phyloP scores from a whole-genome alignment of 352 stramenopile genomes.

The Lagenidium sp. region DNA sequence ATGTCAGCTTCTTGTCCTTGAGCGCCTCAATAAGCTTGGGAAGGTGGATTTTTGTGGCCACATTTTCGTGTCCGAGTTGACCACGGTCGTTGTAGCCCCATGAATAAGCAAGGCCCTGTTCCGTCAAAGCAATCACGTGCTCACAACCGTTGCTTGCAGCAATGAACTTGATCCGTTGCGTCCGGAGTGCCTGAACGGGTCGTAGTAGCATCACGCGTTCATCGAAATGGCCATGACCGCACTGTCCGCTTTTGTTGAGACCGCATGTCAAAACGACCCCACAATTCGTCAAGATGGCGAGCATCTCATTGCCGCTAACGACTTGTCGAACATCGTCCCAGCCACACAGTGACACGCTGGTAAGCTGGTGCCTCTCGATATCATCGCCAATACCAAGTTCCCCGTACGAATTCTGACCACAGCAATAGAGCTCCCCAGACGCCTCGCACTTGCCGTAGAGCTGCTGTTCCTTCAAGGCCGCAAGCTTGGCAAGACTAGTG shows the following conservation, averaged over 20 bases:
- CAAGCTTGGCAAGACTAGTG: slow-evolving; percentile 50
- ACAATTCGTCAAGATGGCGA: slow-evolving; percentile 75
- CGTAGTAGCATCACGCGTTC: slow-evolving; percentile 79
- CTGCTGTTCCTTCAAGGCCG: slow-evolving; percentile 71
- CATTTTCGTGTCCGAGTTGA: slow-evolving; percentile 78
- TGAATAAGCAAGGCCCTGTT: slow-evolving; percentile 72
- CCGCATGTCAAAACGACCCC: slow-evolving; percentile 76
- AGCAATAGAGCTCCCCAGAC: slow-evolving; percentile 80
- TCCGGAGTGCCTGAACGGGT: slow-evolving; percentile 67
- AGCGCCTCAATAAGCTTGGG: slow-evolving; percentile 80
- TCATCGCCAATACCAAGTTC: slow-evolving; percentile 82
- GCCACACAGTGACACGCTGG: slow-evolving; percentile 62
- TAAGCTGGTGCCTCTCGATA: slow-evolving; percentile 72
- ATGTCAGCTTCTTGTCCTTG: slow-evolving; percentile 77
- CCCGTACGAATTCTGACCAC: slow-evolving; percentile 84
- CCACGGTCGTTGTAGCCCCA: slow-evolving; percentile 86
- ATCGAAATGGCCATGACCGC: slow-evolving; percentile 81
- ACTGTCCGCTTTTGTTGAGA: slow-evolving; percentile 85
- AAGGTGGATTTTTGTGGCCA: slow-evolving; percentile 76
- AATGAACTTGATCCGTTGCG: slow-evolving; percentile 70
- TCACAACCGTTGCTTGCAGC: slow-evolving; percentile 86
- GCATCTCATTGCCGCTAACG: slow-evolving; percentile 74
- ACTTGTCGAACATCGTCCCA: slow-evolving; percentile 83
- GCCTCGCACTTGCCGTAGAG: slow-evolving; percentile 84
- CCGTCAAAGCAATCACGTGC: slow-evolving; percentile 80